phyloP scores from a whole-genome alignment of 2,329 filamentous ascomycete species.

The Paracoccidioides brasiliensis region DNA sequence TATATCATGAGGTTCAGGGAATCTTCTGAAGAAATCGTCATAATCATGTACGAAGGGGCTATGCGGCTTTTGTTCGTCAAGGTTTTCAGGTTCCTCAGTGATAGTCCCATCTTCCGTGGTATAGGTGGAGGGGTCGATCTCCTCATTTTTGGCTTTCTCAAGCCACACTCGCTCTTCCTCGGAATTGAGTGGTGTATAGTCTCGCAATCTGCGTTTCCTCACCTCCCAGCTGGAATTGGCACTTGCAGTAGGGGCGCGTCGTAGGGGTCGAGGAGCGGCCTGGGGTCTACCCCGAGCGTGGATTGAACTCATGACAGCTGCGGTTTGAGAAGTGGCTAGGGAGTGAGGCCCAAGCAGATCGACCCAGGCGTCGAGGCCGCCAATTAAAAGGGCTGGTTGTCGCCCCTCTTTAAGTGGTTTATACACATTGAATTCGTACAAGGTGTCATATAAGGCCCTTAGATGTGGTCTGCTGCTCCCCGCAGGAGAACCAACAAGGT shows the following conservation, averaged over 20 bases:
- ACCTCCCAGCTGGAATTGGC: constrained; percentile 40
- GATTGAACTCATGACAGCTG: constrained; percentile 35
- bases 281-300: constrained; percentile 23
- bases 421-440: constrained; percentile 71
- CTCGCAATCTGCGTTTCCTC: constrained; percentile 43
- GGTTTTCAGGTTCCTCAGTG: constrained; percentile 30
- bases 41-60: constrained; percentile 52
- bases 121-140: constrained; percentile 35
- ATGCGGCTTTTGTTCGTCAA: constrained; percentile 35
- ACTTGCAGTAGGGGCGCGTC: constrained; percentile 39
- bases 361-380: constrained; percentile 76
- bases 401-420: constrained; percentile 53
- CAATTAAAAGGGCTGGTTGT: constrained; percentile 62
- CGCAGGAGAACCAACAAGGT: constrained; percentile 35
- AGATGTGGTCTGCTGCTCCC: constrained; percentile 44
- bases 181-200: constrained; percentile 58
- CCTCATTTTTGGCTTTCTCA: constrained; percentile 57
- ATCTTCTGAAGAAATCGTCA: constrained; percentile 74
- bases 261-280: constrained; percentile 34
- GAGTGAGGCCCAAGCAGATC: constrained; percentile 64
- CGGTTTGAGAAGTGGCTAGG: constrained; percentile 44
- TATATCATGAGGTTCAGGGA: constrained; percentile 54
- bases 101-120: constrained; percentile 27
- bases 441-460: constrained; percentile 60
- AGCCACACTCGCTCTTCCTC: constrained; percentile 76